These are phyloP conservation scores for Nannizzia gypsea DNA, from an alignment of 2,329 filamentous ascomycete species.

Conservation along the genomic window DNA sequence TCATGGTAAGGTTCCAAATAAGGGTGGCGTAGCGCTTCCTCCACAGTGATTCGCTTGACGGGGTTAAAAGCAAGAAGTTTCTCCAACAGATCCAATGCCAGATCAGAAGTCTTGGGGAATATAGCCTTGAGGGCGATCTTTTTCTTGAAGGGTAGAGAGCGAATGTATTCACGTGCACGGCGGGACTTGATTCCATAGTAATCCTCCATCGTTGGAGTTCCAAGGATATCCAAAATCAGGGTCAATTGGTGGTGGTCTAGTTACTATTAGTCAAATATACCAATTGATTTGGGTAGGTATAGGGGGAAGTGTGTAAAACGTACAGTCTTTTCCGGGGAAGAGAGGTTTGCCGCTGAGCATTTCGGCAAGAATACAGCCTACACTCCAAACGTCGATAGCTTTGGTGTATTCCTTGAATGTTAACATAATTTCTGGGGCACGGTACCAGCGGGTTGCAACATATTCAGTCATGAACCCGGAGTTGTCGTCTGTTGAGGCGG, in stretches of 20 bases:
- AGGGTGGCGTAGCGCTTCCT: conserved; percentile 92
- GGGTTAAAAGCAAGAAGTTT: conserved; percentile 96
- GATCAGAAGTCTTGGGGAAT: conserved; percentile 98
- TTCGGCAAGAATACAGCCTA: conserved; percentile 94
- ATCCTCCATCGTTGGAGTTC: conserved; percentile 98
- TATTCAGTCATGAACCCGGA: conserved; percentile 99
- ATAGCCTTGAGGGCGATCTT: conserved; percentile 96
- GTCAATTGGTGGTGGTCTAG: conserved; percentile 95
- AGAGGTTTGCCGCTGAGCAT: conserved; percentile 98
- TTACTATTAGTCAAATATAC: neutral
- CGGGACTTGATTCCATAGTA: conserved; percentile 99
- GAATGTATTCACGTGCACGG: conserved; percentile 93
- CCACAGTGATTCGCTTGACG: conserved; percentile 94
- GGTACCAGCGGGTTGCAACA: conserved; percentile 97
- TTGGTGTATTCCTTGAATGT: conserved; percentile 99
- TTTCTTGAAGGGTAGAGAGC: conserved; percentile 97
- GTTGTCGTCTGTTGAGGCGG: conserved; percentile 95
- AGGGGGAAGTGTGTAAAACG: conserved; percentile 29
- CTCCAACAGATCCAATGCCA: conserved; percentile 86
- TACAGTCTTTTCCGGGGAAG: conserved; percentile 97
- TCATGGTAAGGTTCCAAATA: conserved; percentile 99
- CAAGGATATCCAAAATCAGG: conserved; percentile 89
- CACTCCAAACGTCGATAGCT: conserved; percentile 98
- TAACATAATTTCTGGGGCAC: conserved; percentile 98
- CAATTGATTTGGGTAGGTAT: conserved; percentile 1